phyloP scores from a whole-genome alignment of 805 yeast genomes.

The Candida multigemmis region DNA sequence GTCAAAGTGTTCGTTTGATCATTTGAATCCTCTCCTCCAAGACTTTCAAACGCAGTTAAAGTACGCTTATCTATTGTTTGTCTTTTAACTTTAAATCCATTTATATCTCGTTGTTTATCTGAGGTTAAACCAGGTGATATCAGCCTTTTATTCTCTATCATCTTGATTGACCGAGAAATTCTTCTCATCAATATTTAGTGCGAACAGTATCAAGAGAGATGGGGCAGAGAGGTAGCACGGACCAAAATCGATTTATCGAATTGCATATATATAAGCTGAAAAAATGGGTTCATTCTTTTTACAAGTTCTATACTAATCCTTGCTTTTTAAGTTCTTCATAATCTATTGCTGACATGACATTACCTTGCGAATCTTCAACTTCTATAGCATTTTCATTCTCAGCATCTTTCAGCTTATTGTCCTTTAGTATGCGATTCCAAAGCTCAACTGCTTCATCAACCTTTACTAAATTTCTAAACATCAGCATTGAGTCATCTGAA shows the following conservation, averaged over 20 bases:
- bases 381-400: slow-evolving; percentile 54
- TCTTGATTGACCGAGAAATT: too few relatives aligned
- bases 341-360: slow-evolving; percentile 78
- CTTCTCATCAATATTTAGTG: too few relatives aligned
- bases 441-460: slow-evolving; percentile 63
- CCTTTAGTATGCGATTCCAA: slow-evolving; percentile 37
- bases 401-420: slow-evolving; percentile 25
- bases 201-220: too few relatives aligned
- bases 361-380: slow-evolving; percentile 89
- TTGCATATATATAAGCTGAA: not conserved
- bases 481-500: slow-evolving; percentile 27
- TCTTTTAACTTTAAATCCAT: slow-evolving; percentile 39
- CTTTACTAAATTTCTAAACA: slow-evolving; percentile 55
- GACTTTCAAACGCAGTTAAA: slow-evolving; percentile 30
- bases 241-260: not conserved
- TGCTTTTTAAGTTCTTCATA: slow-evolving; percentile 82
- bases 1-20: slow-evolving; percentile 11
- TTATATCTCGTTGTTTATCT: slow-evolving; percentile 23
- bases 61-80: slow-evolving; percentile 35
- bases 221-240: too few relatives aligned
- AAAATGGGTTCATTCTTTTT: too few relatives aligned
- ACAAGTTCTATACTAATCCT: slow-evolving; percentile 59
- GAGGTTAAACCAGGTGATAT: too few relatives aligned
- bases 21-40: slow-evolving; percentile 21
- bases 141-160: too few relatives aligned